Base-by-base conservation (phyloP, 345 rosid species). In the Cardamine chenopodiifolia region DNA sequence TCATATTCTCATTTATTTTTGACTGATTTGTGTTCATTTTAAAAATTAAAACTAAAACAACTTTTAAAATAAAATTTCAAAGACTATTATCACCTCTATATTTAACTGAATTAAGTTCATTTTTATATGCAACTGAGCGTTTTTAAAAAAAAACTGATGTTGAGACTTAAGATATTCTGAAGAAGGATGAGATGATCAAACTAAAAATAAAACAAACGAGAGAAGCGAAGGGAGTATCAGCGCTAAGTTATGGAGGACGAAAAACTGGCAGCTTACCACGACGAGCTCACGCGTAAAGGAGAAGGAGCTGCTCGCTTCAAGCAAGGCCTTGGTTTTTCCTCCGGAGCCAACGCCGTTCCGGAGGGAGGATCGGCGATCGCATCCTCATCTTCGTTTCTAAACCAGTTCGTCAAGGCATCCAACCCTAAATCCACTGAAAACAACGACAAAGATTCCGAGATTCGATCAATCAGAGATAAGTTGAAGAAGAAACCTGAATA, bases 261-360 rank as follows among this genome's bases (percentile, higher is more conserved):
- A 22, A 87, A 87, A 68, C 90, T 91, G 17, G 91, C 90, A 6
- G 95, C 91, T 10, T 89, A 87, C 85, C 85, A 89, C 81, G 90
- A 91, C 17, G 97, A 91, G 80, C 93, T 90, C 45, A 88, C 87
- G 2, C 88, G 93, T 18, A 90, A 83, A 81, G 99, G 97, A 40
- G 90, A 85, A 82, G 98, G 97, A 40, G 97, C 99, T 47, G 99
- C 99, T 28, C 83, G 96, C 9, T 94, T 92, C 87, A 92, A 94
- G 82, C 97, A 88, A 85, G 98, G 98, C 32, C 93, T 94, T 13
- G 97, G 98, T 5, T 91, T 91, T 79, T 86, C 96, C 50, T 65
- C 92, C 70, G 49, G 75, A 17, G 20, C 75, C 64, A 73, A 71
- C 29, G 61, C 77, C 6, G 75, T 68, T 40, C 90, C 93, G 6